Conservation (phyloP, 2,329 filamentous ascomycete species). For the Aaosphaeria pasadenensis region DNA sequence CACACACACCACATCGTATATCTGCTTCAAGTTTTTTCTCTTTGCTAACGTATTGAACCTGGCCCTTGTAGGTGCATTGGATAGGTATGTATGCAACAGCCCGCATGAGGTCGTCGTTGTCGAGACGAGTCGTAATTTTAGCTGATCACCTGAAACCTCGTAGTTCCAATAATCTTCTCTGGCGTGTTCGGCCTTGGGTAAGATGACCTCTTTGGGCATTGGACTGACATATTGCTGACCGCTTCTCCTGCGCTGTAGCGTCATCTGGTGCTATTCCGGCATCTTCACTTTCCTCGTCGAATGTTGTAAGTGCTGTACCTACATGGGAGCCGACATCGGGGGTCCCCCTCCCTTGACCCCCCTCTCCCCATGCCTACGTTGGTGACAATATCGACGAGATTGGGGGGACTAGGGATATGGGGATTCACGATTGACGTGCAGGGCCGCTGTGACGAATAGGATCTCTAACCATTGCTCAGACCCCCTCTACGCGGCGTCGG, state of each 20-base stretch:
- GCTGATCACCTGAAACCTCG: slow-evolving; percentile 27
- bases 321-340: neutral
- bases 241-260: slow-evolving; percentile 45
- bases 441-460: neutral
- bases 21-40: too few species aligned
- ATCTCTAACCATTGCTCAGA: slow-evolving; percentile 33
- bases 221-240: slow-evolving; percentile 26
- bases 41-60: too few species aligned
- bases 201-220: slow-evolving; percentile 14
- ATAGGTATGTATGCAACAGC: slow-evolving; percentile 40
- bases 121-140: slow-evolving; percentile 18
- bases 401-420: too few species aligned
- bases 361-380: too few species aligned
- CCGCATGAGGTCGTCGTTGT: slow-evolving; percentile 7
- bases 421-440: too few species aligned
- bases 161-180: slow-evolving; percentile 51
- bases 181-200: slow-evolving; percentile 47
- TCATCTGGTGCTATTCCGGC: slow-evolving; percentile 75
- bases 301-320: slow-evolving; percentile 14
- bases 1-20: too few species aligned
- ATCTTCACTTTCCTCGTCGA: slow-evolving; percentile 86
- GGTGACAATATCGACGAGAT: too few species aligned
- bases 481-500: slow-evolving; percentile 49
- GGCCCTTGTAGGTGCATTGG: slow-evolving; percentile 45
- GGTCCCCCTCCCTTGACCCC: neutral